phyloP scores from a whole-genome alignment of 2,329 filamentous ascomycete genomes.

The Fusarium annulatum region DNA sequence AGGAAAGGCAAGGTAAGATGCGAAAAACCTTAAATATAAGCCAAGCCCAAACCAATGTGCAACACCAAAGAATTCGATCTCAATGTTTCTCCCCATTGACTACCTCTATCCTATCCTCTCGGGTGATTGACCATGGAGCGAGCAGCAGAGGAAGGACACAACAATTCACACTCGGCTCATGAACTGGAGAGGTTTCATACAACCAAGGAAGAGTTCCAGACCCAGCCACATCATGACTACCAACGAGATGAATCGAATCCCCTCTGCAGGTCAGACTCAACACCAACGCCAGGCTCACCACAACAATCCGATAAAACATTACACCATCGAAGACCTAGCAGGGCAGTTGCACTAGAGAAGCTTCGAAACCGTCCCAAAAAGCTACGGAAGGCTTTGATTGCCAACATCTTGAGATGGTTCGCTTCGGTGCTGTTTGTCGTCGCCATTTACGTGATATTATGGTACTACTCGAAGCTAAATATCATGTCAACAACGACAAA shows the following conservation, averaged over 20 bases:
- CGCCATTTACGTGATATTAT: conserved; percentile 35
- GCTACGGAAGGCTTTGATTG: conserved; percentile 15
- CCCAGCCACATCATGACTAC: not conserved
- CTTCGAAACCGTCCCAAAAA: conserved; percentile 21
- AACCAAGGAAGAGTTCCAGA: not conserved
- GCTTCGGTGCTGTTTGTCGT: conserved; percentile 25
- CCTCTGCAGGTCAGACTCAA: not conserved
- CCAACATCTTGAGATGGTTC: conserved; percentile 32
- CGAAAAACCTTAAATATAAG: conserved; percentile 22
- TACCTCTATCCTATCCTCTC: not conserved
- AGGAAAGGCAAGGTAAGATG: not conserved
- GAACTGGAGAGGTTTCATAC: conserved; percentile 19
- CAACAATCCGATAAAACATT: not conserved
- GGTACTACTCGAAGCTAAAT: conserved; percentile 17
- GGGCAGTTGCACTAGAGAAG: not conserved
- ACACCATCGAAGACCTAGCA: not conserved
- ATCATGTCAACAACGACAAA: conserved; percentile 47
- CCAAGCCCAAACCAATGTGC: not conserved
- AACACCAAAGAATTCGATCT: not conserved
- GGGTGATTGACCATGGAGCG: not conserved
- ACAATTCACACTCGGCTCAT: not conserved
- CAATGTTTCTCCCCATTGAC: not conserved
- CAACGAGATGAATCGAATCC: conserved; percentile 21
- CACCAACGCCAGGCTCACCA: not conserved
- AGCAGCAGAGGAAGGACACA: not conserved